Conservation (phyloP, 331 rosid species). For the Pyrus hybrid region DNA sequence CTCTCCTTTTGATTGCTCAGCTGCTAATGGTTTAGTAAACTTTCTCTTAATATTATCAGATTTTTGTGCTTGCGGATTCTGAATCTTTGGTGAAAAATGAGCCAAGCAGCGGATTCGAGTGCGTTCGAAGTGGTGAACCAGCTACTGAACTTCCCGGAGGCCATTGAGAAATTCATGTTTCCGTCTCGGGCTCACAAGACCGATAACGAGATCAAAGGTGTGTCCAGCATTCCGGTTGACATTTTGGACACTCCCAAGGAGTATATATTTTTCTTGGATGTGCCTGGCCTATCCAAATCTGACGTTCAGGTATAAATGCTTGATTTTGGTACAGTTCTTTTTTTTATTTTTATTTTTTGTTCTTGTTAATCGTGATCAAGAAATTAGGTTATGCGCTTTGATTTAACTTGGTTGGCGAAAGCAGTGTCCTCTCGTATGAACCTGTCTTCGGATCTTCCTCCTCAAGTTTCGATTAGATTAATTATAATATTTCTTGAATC, state of each 20-base stretch:
- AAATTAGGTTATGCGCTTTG: too few relatives aligned
- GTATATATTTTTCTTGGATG: slow-evolving; percentile 51
- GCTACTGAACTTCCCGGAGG: slow-evolving; percentile 43
- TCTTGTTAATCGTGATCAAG: too few relatives aligned
- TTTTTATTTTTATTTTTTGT: too few relatives aligned
- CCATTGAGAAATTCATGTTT: slow-evolving; percentile 26
- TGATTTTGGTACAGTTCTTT: too few relatives aligned
- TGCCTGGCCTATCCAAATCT: slow-evolving; percentile 75
- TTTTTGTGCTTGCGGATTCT: not conserved
- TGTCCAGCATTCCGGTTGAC: slow-evolving; percentile 44
- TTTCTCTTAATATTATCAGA: not conserved
- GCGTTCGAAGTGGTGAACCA: slow-evolving; percentile 25
- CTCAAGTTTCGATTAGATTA: too few relatives aligned
- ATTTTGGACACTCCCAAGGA: slow-evolving; percentile 58
- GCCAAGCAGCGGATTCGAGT: slow-evolving; percentile 20
- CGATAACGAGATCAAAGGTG: slow-evolving; percentile 17
- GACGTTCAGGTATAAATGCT: slow-evolving; percentile 52
- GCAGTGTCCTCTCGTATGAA: too few relatives aligned
- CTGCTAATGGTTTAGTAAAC: not conserved
- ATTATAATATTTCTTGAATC: too few relatives aligned
- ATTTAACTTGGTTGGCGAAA: too few relatives aligned
- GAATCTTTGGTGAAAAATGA: slow-evolving; percentile 17
- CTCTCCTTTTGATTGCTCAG: not conserved
- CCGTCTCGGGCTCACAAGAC: slow-evolving; percentile 16
- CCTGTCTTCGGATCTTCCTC: too few relatives aligned